Evolutionary conservation across 2,329 filamentous ascomycete species (phyloP), one percentile per base, ranked within the genome.

Genomic region (Cladophialophora exuberans): DNA sequence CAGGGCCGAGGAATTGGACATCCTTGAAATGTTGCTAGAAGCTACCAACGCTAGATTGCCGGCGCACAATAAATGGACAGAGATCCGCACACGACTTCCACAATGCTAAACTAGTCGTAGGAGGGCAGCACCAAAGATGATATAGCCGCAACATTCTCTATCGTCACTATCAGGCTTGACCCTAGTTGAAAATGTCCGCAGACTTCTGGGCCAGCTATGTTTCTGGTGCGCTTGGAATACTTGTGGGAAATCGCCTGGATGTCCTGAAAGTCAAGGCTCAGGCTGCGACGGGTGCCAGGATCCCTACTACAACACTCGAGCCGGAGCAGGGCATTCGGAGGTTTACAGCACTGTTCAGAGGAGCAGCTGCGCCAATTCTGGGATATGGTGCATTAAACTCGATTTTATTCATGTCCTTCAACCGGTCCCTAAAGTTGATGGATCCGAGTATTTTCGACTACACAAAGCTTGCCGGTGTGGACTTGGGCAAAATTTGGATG

Each of bases 191-290:
- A 46, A 93, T 94, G 89, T 89, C 89, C 46, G 84, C 90, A 64
- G 92, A 96, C 70, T 97, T 97, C 72, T 96, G 89, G 89, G 89
- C 92, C 54, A 91, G 92, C 66, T 97, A 96, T 72, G 75, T 94
- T 58, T 93, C 88, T 68, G 93, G 93, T 49, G 90, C 88, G 54
- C 79, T 87, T 44, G 89, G 90, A 41, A 97, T 97, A 65, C 76
- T 96, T 43, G 87, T 96, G 57, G 91, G 93, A 60, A 96, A 96
- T 66, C 90, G 91, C 2, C 78, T 97, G 3, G 88, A 92, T 69
- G 73, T 91, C 17, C 72, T 91, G 65, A 92, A 93, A 73, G 89
- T 91, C 49, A 87, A 86, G 35, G 76, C 95, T 2, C 93, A 97
- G 78, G 87, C 89, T 30, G 79, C 80, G 25, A 42, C 41, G n/a